Percentiles rank a stretch among this genome's conserved stretches.
phyloP scores from a whole-genome alignment of 495 filamentous ascomycete genomes.

The Lophiotrema nucula region DNA sequence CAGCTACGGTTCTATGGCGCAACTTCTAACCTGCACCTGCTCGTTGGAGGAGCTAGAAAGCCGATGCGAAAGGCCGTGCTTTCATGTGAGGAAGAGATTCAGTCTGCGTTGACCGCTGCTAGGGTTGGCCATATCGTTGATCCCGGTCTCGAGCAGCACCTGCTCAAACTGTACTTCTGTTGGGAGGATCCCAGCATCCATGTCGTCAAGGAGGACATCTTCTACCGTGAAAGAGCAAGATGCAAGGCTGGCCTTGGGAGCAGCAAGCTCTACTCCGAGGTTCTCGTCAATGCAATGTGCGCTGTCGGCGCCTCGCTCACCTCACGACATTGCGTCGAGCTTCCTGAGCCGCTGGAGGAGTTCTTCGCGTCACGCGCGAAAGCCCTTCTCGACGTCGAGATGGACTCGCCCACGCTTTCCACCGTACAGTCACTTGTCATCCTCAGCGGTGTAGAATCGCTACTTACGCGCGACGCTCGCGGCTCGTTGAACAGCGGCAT shows the following conservation, averaged over 20 bases:
- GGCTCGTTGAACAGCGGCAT: conserved; percentile 57
- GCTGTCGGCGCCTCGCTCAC: conserved; percentile 51
- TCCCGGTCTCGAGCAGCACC: conserved; percentile 37
- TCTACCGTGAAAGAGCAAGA: conserved; percentile 38
- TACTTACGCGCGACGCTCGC: conserved; percentile 50
- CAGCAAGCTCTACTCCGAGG: conserved; percentile 52
- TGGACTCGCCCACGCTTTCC: conserved; percentile 52
- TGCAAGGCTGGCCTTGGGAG: conserved; percentile 27
- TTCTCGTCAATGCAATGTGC: conserved; percentile 53
- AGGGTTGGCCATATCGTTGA: background rate
- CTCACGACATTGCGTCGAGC: conserved; percentile 48
- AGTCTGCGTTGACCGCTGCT: background rate
- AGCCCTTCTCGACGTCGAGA: conserved; percentile 50
- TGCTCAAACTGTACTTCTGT: conserved; percentile 52
- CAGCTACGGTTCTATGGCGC: too few relatives aligned
- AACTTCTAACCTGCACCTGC: too few relatives aligned
- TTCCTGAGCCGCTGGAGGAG: conserved; percentile 49
- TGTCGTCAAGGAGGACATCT: conserved; percentile 53
- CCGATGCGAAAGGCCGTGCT: too few relatives aligned
- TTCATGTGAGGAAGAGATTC: background rate
- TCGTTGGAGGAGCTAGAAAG: too few relatives aligned
- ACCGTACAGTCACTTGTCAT: conserved; percentile 53
- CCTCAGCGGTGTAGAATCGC: conserved; percentile 50
- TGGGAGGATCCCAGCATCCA: conserved; percentile 55
- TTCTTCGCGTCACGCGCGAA: conserved; percentile 54